Evolutionary conservation across 495 filamentous ascomycete species (phyloP).

Genomic region (Clavariopsis aquatica): DNA sequence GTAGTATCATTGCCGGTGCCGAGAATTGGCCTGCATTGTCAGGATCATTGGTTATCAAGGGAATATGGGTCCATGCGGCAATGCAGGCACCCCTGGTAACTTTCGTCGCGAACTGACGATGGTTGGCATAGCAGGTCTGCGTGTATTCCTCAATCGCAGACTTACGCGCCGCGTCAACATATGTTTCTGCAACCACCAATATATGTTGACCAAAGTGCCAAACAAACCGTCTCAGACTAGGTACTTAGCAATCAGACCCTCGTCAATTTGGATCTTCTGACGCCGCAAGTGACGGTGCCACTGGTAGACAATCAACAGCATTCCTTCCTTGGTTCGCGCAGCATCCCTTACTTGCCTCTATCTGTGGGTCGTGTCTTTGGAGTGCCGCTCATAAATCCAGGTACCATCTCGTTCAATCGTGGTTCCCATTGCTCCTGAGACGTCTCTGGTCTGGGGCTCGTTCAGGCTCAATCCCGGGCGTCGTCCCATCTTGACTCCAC

Average conservation of each 20-base stretch:
- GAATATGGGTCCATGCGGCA: conserved; percentile 27
- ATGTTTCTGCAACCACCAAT: conserved; percentile 13
- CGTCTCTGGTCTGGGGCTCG: conserved; percentile 25
- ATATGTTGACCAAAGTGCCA: too few relatives aligned
- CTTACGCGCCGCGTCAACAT: neutral
- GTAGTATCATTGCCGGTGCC: conserved; percentile 6
- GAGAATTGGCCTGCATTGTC: conserved; percentile 18
- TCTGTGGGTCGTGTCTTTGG: conserved; percentile 18
- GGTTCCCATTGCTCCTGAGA: conserved; percentile 30
- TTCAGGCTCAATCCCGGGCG: conserved; percentile 35
- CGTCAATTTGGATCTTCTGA: neutral
- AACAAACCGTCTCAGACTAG: neutral
- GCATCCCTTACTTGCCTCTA: conserved; percentile 30
- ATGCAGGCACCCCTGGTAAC: conserved; percentile 25
- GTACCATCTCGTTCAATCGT: conserved; percentile 10
- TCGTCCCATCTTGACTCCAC: conserved; percentile 28
- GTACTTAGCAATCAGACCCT: neutral
- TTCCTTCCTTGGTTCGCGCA: conserved; percentile 18
- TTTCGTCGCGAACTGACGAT: conserved; percentile 20
- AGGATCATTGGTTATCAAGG: conserved; percentile 23
- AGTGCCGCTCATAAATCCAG: conserved; percentile 23
- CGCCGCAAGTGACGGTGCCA: neutral
- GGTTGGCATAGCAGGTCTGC: neutral
- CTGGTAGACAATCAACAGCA: conserved; percentile 3
- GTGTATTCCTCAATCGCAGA: conserved; percentile 6